These are phyloP conservation scores for Tricholoma sp. DNA, from an alignment of 768 basidiomycete species.

Conservation along the genomic window DNA sequence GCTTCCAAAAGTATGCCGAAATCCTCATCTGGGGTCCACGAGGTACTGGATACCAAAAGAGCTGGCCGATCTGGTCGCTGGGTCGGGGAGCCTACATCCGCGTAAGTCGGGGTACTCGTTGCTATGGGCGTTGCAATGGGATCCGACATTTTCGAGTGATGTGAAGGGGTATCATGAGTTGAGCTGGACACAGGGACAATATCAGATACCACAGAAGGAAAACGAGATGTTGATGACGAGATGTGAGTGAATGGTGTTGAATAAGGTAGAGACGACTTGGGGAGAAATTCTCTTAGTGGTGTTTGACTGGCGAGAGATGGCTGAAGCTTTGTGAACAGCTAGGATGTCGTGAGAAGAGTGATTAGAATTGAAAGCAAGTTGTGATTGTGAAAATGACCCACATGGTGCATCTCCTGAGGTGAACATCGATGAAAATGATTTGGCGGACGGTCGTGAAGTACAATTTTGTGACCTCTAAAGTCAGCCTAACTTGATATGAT, in stretches of 20 bases:
- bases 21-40: slow-evolving; percentile 98
- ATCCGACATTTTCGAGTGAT: slow-evolving; percentile 7
- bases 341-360: background rate
- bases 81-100: slow-evolving; percentile 34
- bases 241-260: slow-evolving; percentile 60
- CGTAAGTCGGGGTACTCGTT: slow-evolving; percentile 24
- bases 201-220: slow-evolving; percentile 2
- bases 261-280: slow-evolving; percentile 45
- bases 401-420: slow-evolving; percentile 73
- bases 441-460: slow-evolving; percentile 90
- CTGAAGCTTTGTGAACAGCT: slow-evolving; percentile 51
- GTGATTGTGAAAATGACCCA: slow-evolving; percentile 22
- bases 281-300: slow-evolving; percentile 45
- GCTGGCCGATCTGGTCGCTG: slow-evolving; percentile 75
- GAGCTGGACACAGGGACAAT: background rate
- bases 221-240: slow-evolving; percentile 20
- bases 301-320: slow-evolving; percentile 27
- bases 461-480: slow-evolving; percentile 66
- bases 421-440: slow-evolving; percentile 71
- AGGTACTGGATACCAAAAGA: slow-evolving; percentile 86
- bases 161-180: slow-evolving; percentile 10
- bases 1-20: slow-evolving; percentile 81
- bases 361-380: background rate
- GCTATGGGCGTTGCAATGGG: slow-evolving; percentile 19
- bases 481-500: background rate